These are phyloP conservation scores for Bipolaris cookei DNA, from an alignment of 2,329 filamentous ascomycete genomes.

Conservation along the genomic window DNA sequence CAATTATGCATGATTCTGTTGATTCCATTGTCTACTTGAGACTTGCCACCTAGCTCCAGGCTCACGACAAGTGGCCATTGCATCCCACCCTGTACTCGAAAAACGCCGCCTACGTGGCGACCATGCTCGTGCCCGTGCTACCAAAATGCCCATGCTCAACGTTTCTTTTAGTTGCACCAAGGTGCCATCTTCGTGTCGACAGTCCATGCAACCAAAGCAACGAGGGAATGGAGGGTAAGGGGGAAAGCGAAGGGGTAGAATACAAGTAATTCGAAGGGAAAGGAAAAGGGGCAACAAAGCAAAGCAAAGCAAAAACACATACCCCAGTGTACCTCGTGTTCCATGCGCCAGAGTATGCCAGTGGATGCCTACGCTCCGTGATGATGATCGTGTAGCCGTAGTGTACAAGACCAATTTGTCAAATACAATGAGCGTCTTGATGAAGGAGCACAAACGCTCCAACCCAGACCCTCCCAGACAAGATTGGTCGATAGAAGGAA, in stretches of 20 bases:
- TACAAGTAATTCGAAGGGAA: conserved; percentile 17
- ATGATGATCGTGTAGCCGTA: conserved; percentile 44
- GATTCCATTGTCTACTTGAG: conserved; percentile 1
- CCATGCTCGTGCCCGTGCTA: conserved; percentile 11
- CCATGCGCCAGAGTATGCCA: conserved; percentile 42
- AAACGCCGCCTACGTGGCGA: conserved; percentile 7
- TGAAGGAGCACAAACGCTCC: not conserved
- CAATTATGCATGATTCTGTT: not conserved
- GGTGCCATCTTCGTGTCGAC: conserved; percentile 24
- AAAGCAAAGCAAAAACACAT: conserved; percentile 13
- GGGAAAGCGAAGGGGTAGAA: conserved; percentile 19
- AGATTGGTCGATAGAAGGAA: conserved; percentile 36
- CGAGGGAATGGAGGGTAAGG: not conserved
- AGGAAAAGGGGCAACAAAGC: conserved; percentile 17
- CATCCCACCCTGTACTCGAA: not conserved
- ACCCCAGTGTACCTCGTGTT: conserved; percentile 18
- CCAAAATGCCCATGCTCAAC: conserved; percentile 17
- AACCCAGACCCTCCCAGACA: conserved; percentile 17
- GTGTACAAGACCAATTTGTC: conserved; percentile 45
- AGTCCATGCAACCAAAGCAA: conserved; percentile 22
- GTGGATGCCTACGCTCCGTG: conserved; percentile 40
- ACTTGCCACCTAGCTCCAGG: conserved; percentile 20
- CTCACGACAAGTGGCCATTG: conserved; percentile 18
- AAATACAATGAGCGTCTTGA: conserved; percentile 13
- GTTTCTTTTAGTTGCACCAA: conserved; percentile 27